Evolutionary conservation across 306 rosid genomes (phyloP), one percentile per base, ranked within the genome.

Genomic region (Sicyos baderoa): DNA sequence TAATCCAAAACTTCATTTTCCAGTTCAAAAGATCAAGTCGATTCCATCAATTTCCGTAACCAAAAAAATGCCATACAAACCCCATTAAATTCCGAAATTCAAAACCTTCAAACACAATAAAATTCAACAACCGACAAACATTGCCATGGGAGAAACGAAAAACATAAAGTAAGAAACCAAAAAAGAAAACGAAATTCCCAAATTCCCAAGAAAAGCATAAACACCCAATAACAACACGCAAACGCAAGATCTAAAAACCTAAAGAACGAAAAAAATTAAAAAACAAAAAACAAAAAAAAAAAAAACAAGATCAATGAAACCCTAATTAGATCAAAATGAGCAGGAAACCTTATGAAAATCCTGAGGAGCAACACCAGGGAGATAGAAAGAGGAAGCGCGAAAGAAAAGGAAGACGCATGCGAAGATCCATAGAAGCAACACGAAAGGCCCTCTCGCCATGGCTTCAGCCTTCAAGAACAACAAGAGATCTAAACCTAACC

Each of bases 301-400:
- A 1, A 35, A 32, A 35, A n/a, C 0, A 51, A 18, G 54, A 71
- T 27, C 22, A 19, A 32, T 54, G 12, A 13, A 51, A 2, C 48
- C 58, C 7, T 2, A n/a, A 32, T 23, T 10, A 3, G 35, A 9
- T 27, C 25, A 51, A 37, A 70, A 29, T 54, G 7, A 18, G 18
- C 17, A 19, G 44, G 19, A 44, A 40, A 91, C 97, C 84, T 81
- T 77, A 53, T 64, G 75, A 70, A 90, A 90, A 78, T 86, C 95
- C 61, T 84, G 83, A 23, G 97, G 97, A 29, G 91, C 88, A 21
- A 90, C 97, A 64, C 91, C 97, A 23, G 90, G 94, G 48, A 90
- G 97, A 78, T 90, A 86, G 76, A 87, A 90, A 76, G 82, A 82
- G 29, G 71, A 76, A 76, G 63, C 77, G 54, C 63, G 85, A 8